phyloP scores from a whole-genome alignment of 257 asterid species.

The Solanum neorickii region DNA sequence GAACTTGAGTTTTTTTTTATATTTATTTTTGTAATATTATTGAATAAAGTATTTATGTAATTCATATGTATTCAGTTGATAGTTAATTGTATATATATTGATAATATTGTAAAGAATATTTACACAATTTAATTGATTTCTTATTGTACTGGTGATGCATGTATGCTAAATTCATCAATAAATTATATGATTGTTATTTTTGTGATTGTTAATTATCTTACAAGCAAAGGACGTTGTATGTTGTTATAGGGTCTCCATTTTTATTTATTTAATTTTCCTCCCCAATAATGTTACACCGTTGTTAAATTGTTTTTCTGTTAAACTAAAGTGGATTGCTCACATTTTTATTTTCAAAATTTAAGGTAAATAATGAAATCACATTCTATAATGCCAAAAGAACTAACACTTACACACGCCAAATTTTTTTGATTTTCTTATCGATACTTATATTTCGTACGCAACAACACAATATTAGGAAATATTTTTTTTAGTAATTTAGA shows the following conservation, averaged over 20 bases:
- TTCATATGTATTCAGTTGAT: fast-evolving
- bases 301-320: too few relatives aligned
- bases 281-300: not conserved
- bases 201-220: not conserved
- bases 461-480: too few relatives aligned
- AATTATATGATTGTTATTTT: not conserved
- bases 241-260: not conserved
- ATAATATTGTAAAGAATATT: not conserved
- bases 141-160: not conserved
- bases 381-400: too few relatives aligned
- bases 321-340: not conserved
- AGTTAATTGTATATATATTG: not conserved
- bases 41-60: not conserved
- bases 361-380: not conserved
- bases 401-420: too few relatives aligned
- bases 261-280: not conserved
- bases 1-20: not conserved
- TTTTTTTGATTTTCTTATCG: too few relatives aligned
- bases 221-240: not conserved
- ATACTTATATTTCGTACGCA: too few relatives aligned
- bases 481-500: too few relatives aligned
- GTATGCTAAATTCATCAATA: not conserved
- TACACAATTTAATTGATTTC: not conserved
- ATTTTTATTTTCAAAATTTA: not conserved
- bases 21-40: not conserved